Percentiles rank a stretch among this genome's conserved stretches.
Conservation (phyloP, 192 early-diverging fungal species). For the Coemansia sp. region DNA sequence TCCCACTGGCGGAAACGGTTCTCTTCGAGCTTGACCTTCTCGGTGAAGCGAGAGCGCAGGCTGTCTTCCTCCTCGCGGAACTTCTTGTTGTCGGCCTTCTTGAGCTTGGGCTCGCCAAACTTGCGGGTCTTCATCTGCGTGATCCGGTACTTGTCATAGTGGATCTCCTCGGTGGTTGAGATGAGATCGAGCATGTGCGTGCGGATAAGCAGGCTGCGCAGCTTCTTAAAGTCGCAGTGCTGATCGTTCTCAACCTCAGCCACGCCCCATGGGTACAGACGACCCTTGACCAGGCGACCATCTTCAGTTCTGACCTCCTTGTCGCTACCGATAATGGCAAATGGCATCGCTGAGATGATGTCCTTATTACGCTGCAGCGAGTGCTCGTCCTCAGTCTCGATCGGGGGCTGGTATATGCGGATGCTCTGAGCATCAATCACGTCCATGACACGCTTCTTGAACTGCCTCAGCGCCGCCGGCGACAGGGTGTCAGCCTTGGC, state of each 20-base stretch:
- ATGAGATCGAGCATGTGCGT: conserved; percentile 98
- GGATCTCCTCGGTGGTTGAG: conserved; percentile 85
- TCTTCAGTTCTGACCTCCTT: conserved; percentile 78
- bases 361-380: conserved; percentile 76
- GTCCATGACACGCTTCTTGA: conserved; percentile 95
- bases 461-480: conserved; percentile 81
- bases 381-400: conserved; percentile 85
- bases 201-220: conserved; percentile 92
- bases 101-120: conserved; percentile 80
- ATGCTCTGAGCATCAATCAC: conserved; percentile 90
- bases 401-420: conserved; percentile 82
- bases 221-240: conserved; percentile 97
- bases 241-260: conserved; percentile 99
- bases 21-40: conserved; percentile 97
- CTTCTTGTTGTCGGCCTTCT: conserved; percentile 81
- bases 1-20: conserved; percentile 99
- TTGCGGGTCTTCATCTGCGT: conserved; percentile 85
- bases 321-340: conserved; percentile 90
- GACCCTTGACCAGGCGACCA: conserved; percentile 89
- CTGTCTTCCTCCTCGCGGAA: conserved; percentile 98
- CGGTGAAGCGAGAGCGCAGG: conserved; percentile 93
- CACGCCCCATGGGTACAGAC: conserved; percentile 98
- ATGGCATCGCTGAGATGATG: conserved; percentile 90
- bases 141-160: conserved; percentile 93
- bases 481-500: conserved; percentile 98